phyloP scores from a whole-genome alignment of 345 rosid species.

The Iberis pinnata region DNA sequence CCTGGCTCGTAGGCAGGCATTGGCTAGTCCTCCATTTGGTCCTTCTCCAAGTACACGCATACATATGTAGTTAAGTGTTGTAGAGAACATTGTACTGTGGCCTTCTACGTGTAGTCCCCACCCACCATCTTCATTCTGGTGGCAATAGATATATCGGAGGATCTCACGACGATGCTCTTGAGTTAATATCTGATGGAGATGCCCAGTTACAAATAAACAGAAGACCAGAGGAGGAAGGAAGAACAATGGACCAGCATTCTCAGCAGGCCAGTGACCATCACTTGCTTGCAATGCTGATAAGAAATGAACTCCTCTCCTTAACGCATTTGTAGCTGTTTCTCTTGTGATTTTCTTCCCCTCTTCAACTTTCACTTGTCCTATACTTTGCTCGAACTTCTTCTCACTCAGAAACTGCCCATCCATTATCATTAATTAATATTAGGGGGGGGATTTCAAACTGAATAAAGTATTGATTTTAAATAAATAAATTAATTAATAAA shows the following conservation, averaged over 20 bases:
- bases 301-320: slow-evolving; percentile 41
- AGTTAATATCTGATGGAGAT: slow-evolving; percentile 34
- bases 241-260: slow-evolving; percentile 55
- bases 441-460: background rate
- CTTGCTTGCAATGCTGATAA: slow-evolving; percentile 53
- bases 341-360: slow-evolving; percentile 37
- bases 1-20: slow-evolving; percentile 35
- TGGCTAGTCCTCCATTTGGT: slow-evolving; percentile 36
- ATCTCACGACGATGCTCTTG: slow-evolving; percentile 39
- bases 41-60: slow-evolving; percentile 42
- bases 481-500: background rate
- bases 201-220: slow-evolving; percentile 38
- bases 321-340: slow-evolving; percentile 41
- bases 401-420: slow-evolving; percentile 54
- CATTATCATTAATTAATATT: too few species aligned
- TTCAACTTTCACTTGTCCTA: slow-evolving; percentile 40
- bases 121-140: slow-evolving; percentile 50
- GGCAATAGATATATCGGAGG: slow-evolving; percentile 42
- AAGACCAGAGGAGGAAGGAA: slow-evolving; percentile 55
- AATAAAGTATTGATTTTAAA: background rate
- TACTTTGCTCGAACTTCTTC: slow-evolving; percentile 44
- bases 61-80: slow-evolving; percentile 36
- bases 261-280: slow-evolving; percentile 68
- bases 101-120: slow-evolving; percentile 44
- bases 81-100: slow-evolving; percentile 39